Evolutionary conservation across 2,329 filamentous ascomycete species (phyloP), one percentile per base, ranked within the genome.

Genomic region (Arthrobotrys conoides): DNA sequence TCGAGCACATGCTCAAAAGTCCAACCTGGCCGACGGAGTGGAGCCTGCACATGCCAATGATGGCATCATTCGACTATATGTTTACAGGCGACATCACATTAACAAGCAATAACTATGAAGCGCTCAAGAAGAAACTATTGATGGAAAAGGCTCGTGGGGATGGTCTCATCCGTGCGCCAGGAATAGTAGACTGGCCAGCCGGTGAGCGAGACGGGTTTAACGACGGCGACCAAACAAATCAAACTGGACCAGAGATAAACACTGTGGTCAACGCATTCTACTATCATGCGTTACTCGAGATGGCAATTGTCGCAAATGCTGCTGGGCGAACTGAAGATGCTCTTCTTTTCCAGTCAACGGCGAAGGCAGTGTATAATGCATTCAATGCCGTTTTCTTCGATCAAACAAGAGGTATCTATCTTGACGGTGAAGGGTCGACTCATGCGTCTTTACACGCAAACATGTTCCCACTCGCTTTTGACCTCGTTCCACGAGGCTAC

Each of bases 11-110:
- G 30, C 36, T 71, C 38, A 51, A 24, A n/a, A 4, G 65, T 36
- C 68, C 68, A 20, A 71, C 68, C 16, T 71, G 68, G 68, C 68
- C 68, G 20, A 71, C 68, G 2, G 68, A 71, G 14, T 71, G 68
- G 68, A 57, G 68, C 24, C 33, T 64, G n/a, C 68, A 71, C 51
- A 55, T 71, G 68, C 68, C 68, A 18, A 71, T 71, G 68, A 64
- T 71, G 0, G 68, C 68, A 22, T 30, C 44, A 14, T 61, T 41
- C 18, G 68, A 71, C 24, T 71, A 71, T 18, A 41, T 22, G 33
- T 18, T 71, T 14, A 71, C 68, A 8, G 68, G 68, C 12, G 36
- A 51, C 12, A 64, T 61, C 12, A 24, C 33, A 5, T n/a, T 71
- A 2, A 49, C 41, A 9, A 55, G 55, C 16, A 57, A 46, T 4